Evolutionary conservation across 345 rosid genomes (phyloP), one percentile per base, ranked within the genome.

Genomic region (Microthlaspi erraticum): DNA sequence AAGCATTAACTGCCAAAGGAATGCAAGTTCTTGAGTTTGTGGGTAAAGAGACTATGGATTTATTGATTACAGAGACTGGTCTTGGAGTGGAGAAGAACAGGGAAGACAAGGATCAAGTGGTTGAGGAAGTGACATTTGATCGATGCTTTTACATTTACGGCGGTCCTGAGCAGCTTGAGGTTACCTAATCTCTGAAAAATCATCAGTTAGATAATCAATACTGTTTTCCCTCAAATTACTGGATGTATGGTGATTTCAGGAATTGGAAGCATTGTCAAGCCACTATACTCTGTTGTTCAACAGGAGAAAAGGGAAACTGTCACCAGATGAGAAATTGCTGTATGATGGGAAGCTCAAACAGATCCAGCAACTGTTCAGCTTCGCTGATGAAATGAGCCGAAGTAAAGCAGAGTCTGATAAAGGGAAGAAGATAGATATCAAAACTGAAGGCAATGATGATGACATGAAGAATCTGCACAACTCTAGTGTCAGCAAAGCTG

Each of bases 121-220:
- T 70, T 57, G 99, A 89, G 84, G 98, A 95, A 80, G 87, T 92
- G 57, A 84, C 92, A 65, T 95, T 95, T 83, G 97, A 92, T 83
- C 86, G 97, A 31, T 95, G 98, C 82, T 95, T 95, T 85, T 95
- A 92, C 76, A 95, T 95, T 73, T 94, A 92, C 81, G 98, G 99
- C 57, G 99, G 99, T 73, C 99, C 98, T 67, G 97, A 94, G 78
- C 98, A 89, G 76, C 80, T 94, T 75, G 96, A 94, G 99, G 99
- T 94, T 45, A 66, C 12, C 46, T 55, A 50, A 32, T 73, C 64
- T 37, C 64, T 63, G 26, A n/a, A 63, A 63, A 69, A 46, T 9
- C 42, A 49, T 20, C 33, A 32, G 16, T 43, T 29, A 37, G 49
- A 43, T 52, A 64, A 44, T 63, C 2, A 2, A 58, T 39, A 18